Evolutionary conservation across 306 rosid genomes (phyloP), one percentile per base, ranked within the genome.

Genomic region (Astragalus membranaceus): DNA sequence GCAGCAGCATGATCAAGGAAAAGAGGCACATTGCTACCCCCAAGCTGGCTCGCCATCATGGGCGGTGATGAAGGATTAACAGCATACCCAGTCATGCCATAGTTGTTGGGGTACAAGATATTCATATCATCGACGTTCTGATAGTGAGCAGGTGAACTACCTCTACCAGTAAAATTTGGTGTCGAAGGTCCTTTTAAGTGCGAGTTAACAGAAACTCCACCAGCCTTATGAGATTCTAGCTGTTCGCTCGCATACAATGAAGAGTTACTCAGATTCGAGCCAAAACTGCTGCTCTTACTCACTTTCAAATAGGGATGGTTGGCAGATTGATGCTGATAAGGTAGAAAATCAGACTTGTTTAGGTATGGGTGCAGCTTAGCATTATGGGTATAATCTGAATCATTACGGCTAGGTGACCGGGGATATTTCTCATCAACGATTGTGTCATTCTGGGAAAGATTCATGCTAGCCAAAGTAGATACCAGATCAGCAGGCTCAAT

Each of bases 381-480:
- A 74, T 70, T 65, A 14, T 74, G 72, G 64, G 33, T 44, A 65
- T 74, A 79, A 75, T 74, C 83, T 3, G 56, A 68, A 68, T 64
- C 82, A 56, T 12, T 73, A 79, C 73, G 58, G 72, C 86, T 54
- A 50, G 92, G 86, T 15, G 91, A 84, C 47, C 77, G 75, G 23
- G 88, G 48, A 75, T 78, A 83, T 26, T 75, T 78, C 29, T 88
- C 95, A 37, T 86, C 88, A 58, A 81, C 91, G 15, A 69, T 48
- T 55, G 14, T 79, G 53, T 78, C 90, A 74, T 85, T 87, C 35
- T 86, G n/a, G 52, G 97, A 84, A 67, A 94, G 74, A 75, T 83
- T 88, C 94, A 90, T 81, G 72, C 87, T 82, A 42, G 92, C 85
- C 53, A 94, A 80, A 59, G 97, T 86, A 66, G 90, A 87, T 46